Evolutionary conservation across 495 filamentous ascomycete species (phyloP), one percentile per base, ranked within the genome.

Genomic region (Penicillium antarcticum): DNA sequence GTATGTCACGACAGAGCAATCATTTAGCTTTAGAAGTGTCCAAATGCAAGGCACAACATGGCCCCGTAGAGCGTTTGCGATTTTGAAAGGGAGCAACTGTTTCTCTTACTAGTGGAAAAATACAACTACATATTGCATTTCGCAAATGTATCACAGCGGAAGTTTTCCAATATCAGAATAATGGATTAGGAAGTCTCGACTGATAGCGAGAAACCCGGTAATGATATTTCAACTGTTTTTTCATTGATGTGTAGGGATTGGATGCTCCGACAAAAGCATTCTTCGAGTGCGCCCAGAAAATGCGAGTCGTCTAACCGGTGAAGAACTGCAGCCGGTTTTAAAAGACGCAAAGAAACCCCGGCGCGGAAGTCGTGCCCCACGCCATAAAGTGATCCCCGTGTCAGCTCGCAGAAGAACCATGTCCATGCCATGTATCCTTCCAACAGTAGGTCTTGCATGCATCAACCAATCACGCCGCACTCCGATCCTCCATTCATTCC

Each of bases 141-240:
- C 16, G 18, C 5, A 31, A 16, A 32, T 13, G 19, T 9, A 8
- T 12, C 2, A 8, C 34, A 17, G n/a, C 11, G 36, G 4, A n/a
- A 42, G 17, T 46, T 13, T 16, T 49, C 38, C 47, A 49, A 12
- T 26, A 26, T 26, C 2, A 43, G n/a, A 29, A 48, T 45, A 48
- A 54, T 55, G 37, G 38, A 55, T 45, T 43, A 60, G 29, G 29
- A 38, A 42, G 32, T 26, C 26, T 50, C 36, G 32, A 45, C 6
- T 34, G 42, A 50, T 12, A 31, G 39, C 19, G 18, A 58, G 51
- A 53, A 47, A 46, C 46, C 55, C 53, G 53, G 33, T 58, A 58
- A 61, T 54, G 55, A 60, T 61, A 51, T 73, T 74, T 73, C 65
- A 70, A 72, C 65, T 72, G 64, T 72, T 72, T 71, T 69, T 70